Percentiles rank a stretch among this genome's conserved stretches.
Evolutionary conservation across 768 basidiomycete species (phyloP).

Genomic region (Suillus cothurnatus): DNA sequence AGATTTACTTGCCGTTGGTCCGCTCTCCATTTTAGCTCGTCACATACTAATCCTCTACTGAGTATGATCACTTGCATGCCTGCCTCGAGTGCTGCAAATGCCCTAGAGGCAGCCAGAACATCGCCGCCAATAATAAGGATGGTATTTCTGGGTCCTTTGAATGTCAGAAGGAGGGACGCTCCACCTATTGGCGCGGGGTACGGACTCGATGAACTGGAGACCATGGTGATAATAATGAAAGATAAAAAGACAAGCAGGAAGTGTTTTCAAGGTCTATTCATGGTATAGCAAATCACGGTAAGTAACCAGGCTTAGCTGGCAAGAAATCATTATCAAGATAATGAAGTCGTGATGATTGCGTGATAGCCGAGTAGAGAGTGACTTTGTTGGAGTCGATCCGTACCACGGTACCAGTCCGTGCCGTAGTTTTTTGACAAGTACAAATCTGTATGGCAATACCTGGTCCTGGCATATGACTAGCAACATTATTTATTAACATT

Average conservation of each 20-base stretch:
- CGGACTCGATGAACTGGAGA: conserved; percentile 19
- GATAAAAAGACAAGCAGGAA: not conserved
- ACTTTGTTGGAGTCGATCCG: not conserved
- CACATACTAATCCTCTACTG: conserved; percentile 57
- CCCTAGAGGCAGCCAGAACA: conserved; percentile 81
- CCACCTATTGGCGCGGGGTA: conserved; percentile 53
- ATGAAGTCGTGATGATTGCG: not conserved
- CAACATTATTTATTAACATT: too few species aligned
- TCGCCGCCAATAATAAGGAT: conserved; percentile 79
- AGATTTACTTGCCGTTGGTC: conserved; percentile 56
- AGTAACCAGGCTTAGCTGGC: not conserved
- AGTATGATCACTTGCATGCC: conserved; percentile 72
- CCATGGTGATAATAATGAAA: not conserved
- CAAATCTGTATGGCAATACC: too few species aligned
- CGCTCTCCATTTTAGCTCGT: conserved; percentile 71
- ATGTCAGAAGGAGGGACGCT: conserved; percentile 80
- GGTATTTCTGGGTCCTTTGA: conserved; percentile 54
- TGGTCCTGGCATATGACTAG: too few species aligned
- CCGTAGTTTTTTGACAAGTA: too few species aligned
- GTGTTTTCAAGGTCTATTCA: not conserved
- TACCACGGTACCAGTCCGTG: not conserved
- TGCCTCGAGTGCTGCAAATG: conserved; percentile 81
- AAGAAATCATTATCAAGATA: not conserved
- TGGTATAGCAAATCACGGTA: not conserved
- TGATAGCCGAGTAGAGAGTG: not conserved